Evolutionary conservation across 1,139 yeast species (phyloP).

Genomic region (Debaryomycetaceae sp.): DNA sequence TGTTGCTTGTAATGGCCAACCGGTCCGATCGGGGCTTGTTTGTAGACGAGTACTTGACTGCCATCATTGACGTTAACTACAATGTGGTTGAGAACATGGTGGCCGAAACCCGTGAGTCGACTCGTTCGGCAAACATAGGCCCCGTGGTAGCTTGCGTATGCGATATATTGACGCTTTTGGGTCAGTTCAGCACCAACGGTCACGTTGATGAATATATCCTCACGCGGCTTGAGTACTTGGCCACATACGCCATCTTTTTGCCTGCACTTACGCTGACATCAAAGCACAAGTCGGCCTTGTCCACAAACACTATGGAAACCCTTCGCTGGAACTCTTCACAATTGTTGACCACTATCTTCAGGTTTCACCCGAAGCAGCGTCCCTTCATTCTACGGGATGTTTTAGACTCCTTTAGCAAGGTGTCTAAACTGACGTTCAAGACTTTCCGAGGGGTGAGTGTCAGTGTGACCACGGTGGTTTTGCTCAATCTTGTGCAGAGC

Average conservation of each 20-base stretch:
- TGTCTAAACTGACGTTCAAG: constrained; percentile 35
- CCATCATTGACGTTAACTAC: constrained; percentile 36
- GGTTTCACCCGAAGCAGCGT: constrained; percentile 46
- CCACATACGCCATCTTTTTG: constrained; percentile 37
- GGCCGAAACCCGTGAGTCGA: no score
- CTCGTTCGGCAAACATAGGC: constrained; percentile 2
- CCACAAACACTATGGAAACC: background rate
- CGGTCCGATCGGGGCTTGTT: constrained; percentile 39
- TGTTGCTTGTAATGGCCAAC: constrained; percentile 35
- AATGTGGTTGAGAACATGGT: constrained; percentile 28
- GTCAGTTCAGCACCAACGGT: constrained; percentile 14
- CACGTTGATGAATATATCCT: constrained; percentile 42
- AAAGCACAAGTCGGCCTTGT: background rate
- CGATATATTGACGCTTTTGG: constrained; percentile 11
- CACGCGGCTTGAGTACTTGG: constrained; percentile 49
- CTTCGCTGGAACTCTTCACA: constrained; percentile 6
- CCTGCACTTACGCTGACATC: constrained; percentile 9
- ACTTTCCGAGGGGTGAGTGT: constrained; percentile 42
- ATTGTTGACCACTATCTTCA: constrained; percentile 40
- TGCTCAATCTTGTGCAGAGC: constrained; percentile 44
- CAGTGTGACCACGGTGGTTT: constrained; percentile 43
- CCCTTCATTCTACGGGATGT: constrained; percentile 58
- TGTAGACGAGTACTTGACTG: constrained; percentile 39
- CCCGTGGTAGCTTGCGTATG: constrained; percentile 2
- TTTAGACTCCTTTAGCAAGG: constrained; percentile 48